phyloP scores from a whole-genome alignment of 257 asterid genomes.

The Echites panduratus region DNA sequence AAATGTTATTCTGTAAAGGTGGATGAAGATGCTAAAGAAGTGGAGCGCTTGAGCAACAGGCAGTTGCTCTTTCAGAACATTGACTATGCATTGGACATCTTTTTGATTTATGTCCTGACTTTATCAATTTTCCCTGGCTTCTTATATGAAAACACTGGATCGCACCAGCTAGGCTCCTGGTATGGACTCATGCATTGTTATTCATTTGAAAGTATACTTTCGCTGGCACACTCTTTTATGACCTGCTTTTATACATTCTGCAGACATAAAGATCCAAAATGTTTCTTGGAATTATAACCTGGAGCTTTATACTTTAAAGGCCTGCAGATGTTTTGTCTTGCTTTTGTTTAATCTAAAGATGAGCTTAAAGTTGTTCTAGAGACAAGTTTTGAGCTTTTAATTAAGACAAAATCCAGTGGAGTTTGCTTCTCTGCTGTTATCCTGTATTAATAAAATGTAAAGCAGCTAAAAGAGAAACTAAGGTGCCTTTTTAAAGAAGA shows the following conservation, averaged over 20 bases:
- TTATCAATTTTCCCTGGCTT: slow-evolving; percentile 83
- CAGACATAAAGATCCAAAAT: background rate
- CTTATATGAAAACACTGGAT: slow-evolving; percentile 77
- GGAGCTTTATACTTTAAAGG: background rate
- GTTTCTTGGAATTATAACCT: slow-evolving; percentile 13
- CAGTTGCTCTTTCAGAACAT: slow-evolving; percentile 44
- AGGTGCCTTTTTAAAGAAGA: background rate
- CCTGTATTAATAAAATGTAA: background rate
- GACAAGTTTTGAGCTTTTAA: background rate
- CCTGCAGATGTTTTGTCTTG: background rate
- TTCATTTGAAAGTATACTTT: background rate
- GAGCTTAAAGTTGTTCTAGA: background rate
- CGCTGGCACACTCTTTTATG: slow-evolving; percentile 2
- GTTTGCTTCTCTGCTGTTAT: background rate
- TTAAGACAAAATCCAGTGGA: background rate
- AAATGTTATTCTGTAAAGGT: slow-evolving; percentile 15
- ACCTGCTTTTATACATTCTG: background rate
- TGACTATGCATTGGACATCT: slow-evolving; percentile 56
- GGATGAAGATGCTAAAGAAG: slow-evolving; percentile 28
- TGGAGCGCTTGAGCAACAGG: slow-evolving; percentile 46
- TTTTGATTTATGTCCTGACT: slow-evolving; percentile 51
- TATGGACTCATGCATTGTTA: slow-evolving; percentile 19
- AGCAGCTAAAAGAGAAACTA: background rate
- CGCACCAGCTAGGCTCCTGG: slow-evolving; percentile 78
- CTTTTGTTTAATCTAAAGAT: background rate